phyloP scores from a whole-genome alignment of 768 basidiomycete species.

The Rubroboletus pulcherrimus region DNA sequence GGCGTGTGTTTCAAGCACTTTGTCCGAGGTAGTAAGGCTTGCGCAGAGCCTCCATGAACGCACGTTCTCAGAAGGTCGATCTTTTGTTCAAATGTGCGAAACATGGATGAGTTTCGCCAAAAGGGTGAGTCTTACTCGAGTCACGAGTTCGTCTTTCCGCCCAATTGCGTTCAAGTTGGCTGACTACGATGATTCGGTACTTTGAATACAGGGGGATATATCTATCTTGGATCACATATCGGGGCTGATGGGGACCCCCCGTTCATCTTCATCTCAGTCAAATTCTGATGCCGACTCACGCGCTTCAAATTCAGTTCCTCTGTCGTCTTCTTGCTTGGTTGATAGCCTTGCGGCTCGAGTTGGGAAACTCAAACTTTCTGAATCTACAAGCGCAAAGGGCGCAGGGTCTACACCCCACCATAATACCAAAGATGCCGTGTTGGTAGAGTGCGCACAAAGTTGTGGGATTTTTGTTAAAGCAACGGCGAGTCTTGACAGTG shows the following conservation, averaged over 20 bases:
- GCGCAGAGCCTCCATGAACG: constrained; percentile 37
- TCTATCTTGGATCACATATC: constrained; percentile 46
- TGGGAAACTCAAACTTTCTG: constrained; percentile 19
- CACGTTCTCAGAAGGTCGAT: constrained; percentile 45
- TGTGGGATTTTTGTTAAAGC: constrained; percentile 44
- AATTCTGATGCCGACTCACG: background rate
- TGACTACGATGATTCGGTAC: background rate
- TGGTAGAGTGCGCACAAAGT: constrained; percentile 39
- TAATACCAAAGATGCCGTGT: constrained; percentile 10
- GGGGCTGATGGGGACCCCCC: constrained; percentile 32
- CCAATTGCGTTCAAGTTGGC: background rate
- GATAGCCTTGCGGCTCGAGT: constrained; percentile 19
- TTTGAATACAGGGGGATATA: constrained; percentile 43
- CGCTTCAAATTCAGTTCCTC: background rate
- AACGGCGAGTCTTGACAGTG: constrained; percentile 32
- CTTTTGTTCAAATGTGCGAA: constrained; percentile 65
- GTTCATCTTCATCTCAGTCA: constrained; percentile 2
- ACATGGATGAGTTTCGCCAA: constrained; percentile 68
- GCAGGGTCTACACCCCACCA: background rate
- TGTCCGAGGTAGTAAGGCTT: constrained; percentile 40
- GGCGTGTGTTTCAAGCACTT: constrained; percentile 40
- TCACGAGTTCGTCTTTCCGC: background rate
- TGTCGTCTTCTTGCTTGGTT: constrained; percentile 7
- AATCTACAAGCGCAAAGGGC: background rate
- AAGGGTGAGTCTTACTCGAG: constrained; percentile 39